Percentiles rank a stretch among this genome's conserved stretches.
These are phyloP conservation scores for Sungouiella thailandica DNA, from an alignment of 805 yeast species.

Conservation along the genomic window DNA sequence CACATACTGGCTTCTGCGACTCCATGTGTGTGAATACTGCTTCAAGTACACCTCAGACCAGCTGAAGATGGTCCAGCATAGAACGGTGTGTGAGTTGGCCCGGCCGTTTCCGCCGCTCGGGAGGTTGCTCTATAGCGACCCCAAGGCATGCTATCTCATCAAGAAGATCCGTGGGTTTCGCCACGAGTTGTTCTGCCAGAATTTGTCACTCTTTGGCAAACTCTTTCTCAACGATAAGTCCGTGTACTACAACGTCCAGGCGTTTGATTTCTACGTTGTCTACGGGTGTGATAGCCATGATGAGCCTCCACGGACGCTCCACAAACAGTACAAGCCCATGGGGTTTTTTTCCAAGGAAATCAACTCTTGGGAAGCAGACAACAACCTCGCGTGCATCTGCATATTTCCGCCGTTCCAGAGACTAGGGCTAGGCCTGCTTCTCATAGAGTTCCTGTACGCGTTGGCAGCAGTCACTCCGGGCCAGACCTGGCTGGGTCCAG, in stretches of 20 bases:
- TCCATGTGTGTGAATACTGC: conserved; percentile 76
- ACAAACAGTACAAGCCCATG: conserved; percentile 28
- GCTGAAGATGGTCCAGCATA: conserved; percentile 47
- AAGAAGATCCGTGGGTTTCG: conserved; percentile 63
- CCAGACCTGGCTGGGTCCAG: conserved; percentile 77
- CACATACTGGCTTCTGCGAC: conserved; percentile 51
- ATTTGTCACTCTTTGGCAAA: conserved; percentile 78
- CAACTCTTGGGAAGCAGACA: conserved; percentile 69
- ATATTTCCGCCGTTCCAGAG: conserved; percentile 91
- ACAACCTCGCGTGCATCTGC: conserved; percentile 83
- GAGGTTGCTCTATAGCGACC: conserved; percentile 60
- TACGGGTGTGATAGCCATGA: conserved; percentile 42
- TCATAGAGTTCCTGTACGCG: conserved; percentile 80
- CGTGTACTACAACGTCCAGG: conserved; percentile 72
- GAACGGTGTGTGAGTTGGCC: conserved; percentile 34
- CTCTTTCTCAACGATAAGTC: conserved; percentile 87
- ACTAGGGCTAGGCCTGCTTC: conserved; percentile 65
- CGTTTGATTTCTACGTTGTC: conserved; percentile 73
- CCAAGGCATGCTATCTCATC: conserved; percentile 42
- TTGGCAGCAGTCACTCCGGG: conserved; percentile 55
- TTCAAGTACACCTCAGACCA: conserved; percentile 66
- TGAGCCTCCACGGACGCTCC: conserved; percentile 2
- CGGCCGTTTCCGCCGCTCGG: conserved; percentile 50
- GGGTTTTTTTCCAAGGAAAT: conserved; percentile 92
- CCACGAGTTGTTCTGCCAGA: conserved; percentile 70